phyloP scores from a whole-genome alignment of 306 rosid genomes.

The Casuarina equisetifolia region DNA sequence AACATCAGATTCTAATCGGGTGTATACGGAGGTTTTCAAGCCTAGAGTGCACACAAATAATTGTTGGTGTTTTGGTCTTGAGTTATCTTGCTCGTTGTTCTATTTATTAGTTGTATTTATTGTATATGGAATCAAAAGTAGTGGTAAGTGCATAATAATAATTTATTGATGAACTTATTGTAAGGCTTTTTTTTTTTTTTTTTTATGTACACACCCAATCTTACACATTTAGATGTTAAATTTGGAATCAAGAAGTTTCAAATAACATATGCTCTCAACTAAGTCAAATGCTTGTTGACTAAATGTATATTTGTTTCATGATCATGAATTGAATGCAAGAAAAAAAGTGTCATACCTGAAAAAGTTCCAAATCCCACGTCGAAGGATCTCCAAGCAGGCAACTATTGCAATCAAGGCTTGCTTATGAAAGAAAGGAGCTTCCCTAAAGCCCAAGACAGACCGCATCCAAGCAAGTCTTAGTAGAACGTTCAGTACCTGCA shows the following conservation, averaged over 20 bases:
- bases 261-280: no score
- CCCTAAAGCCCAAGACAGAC: slow-evolving; percentile 54
- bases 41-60: not conserved
- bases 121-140: not conserved
- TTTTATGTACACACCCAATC: no score
- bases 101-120: no score
- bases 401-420: slow-evolving; percentile 59
- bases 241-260: no score
- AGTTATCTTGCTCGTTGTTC: not conserved
- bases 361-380: slow-evolving; percentile 90
- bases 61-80: not conserved
- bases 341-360: slow-evolving; percentile 49
- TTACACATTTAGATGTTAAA: no score
- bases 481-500: slow-evolving; percentile 64
- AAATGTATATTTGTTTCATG: no score
- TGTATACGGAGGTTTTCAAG: not conserved
- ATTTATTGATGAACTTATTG: no score
- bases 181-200: no score
- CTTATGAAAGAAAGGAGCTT: slow-evolving; percentile 57
- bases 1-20: slow-evolving; percentile 15
- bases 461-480: slow-evolving; percentile 81
- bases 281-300: no score
- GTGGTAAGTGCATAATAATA: not conserved
- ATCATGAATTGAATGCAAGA: not conserved
- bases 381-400: slow-evolving; percentile 72